Evolutionary conservation across 1,139 yeast species (phyloP).

Genomic region (Blastobotrys niveus): DNA sequence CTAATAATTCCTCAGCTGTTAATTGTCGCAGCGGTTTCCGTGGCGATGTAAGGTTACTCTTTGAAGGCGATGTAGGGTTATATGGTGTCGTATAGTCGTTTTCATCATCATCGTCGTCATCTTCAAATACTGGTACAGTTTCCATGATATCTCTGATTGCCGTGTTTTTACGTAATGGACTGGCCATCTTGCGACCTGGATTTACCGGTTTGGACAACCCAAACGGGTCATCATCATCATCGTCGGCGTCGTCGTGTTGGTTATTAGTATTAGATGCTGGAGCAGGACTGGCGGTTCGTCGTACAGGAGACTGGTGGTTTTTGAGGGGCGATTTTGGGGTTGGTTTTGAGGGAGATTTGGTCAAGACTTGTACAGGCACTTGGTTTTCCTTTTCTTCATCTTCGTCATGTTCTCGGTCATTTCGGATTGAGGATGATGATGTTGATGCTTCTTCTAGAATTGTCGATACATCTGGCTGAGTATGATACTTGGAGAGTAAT

Average conservation of each 20-base stretch:
- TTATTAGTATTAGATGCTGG: too few species aligned
- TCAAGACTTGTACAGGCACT: background rate
- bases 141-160: slow-evolving; percentile 10
- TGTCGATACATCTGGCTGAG: slow-evolving; percentile 17
- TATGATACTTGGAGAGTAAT: background rate
- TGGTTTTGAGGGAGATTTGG: slow-evolving; percentile 1
- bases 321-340: background rate
- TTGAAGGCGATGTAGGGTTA: slow-evolving; percentile 1
- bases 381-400: slow-evolving; percentile 5
- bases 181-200: background rate
- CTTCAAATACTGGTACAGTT: slow-evolving; percentile 9
- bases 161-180: background rate
- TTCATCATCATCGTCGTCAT: slow-evolving; percentile 8
- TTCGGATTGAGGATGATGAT: too few species aligned
- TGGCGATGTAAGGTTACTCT: slow-evolving; percentile 7
- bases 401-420: background rate
- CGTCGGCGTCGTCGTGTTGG: background rate
- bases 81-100: slow-evolving; percentile 5
- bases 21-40: slow-evolving; percentile 9
- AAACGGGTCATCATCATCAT: slow-evolving; percentile 13
- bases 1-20: slow-evolving; percentile 10
- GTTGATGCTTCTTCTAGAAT: slow-evolving; percentile 12
- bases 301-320: too few species aligned
- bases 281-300: too few species aligned
- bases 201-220: slow-evolving; percentile 8